Evolutionary conservation across 768 basidiomycete genomes (phyloP).

Genomic region (Lactarius trivialis): DNA sequence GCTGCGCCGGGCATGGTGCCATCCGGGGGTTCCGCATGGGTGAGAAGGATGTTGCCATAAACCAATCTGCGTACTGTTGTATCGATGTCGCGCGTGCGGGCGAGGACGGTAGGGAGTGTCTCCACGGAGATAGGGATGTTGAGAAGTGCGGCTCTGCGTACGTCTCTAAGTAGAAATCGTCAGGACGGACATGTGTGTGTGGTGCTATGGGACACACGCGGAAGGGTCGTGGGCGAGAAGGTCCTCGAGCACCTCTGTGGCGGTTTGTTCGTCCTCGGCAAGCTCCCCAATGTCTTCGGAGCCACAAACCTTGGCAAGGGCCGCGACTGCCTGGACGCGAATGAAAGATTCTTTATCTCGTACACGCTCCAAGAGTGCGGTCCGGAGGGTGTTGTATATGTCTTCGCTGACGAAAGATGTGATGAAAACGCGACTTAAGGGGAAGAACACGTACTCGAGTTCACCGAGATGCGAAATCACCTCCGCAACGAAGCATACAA

Average conservation of each 20-base stretch:
- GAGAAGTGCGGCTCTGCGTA: slow-evolving; percentile 71
- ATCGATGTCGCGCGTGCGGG: slow-evolving; percentile 77
- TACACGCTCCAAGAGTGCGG: slow-evolving; percentile 61
- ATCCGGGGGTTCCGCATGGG: slow-evolving; percentile 28
- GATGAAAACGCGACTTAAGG: background rate
- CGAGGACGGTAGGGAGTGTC: slow-evolving; percentile 62
- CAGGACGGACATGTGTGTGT: background rate
- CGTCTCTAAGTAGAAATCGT: slow-evolving; percentile 50
- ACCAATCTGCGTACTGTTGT: slow-evolving; percentile 64
- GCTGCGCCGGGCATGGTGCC: slow-evolving; percentile 37
- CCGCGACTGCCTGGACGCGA: slow-evolving; percentile 73
- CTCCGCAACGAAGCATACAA: slow-evolving; percentile 67
- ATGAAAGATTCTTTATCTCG: slow-evolving; percentile 74
- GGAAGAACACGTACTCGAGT: slow-evolving; percentile 60
- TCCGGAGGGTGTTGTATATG: slow-evolving; percentile 55
- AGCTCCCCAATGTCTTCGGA: slow-evolving; percentile 58
- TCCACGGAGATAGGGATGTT: slow-evolving; percentile 54
- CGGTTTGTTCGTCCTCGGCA: slow-evolving; percentile 44
- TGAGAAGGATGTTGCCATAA: slow-evolving; percentile 53
- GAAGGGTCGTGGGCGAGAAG: slow-evolving; percentile 66
- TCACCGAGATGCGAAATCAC: slow-evolving; percentile 77
- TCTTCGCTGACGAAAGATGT: slow-evolving; percentile 52
- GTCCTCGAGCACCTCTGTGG: slow-evolving; percentile 58
- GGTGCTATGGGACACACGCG: slow-evolving; percentile 44
- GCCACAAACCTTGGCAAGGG: slow-evolving; percentile 68